phyloP scores from a whole-genome alignment of 2,329 filamentous ascomycete genomes.

The Ustulina deusta region DNA sequence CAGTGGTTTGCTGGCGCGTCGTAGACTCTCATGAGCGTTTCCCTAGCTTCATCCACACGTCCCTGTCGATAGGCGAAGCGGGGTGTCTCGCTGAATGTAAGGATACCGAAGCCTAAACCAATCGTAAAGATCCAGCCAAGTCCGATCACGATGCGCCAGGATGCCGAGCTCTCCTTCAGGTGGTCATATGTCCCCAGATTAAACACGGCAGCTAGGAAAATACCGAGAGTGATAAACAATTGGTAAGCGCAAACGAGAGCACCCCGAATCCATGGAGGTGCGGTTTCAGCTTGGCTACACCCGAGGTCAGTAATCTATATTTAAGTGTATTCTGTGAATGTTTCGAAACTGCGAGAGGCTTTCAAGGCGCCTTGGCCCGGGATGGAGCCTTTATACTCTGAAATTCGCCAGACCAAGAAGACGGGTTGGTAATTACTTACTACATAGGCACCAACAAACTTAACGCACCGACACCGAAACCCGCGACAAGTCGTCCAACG shows the following conservation, averaged over 20 bases:
- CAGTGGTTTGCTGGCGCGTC: conserved; percentile 49
- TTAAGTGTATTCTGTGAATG: not conserved
- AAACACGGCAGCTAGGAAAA: conserved; percentile 69
- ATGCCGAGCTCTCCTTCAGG: conserved; percentile 56
- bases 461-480: conserved; percentile 74
- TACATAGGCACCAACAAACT: conserved; percentile 78
- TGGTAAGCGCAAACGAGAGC: conserved; percentile 75
- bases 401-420: not conserved
- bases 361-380: not conserved
- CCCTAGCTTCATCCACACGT: conserved; percentile 58
- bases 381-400: not conserved
- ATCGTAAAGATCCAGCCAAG: conserved; percentile 65
- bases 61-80: conserved; percentile 64
- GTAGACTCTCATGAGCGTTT: conserved; percentile 63
- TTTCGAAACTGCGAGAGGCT: not conserved
- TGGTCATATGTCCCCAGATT: conserved; percentile 71
- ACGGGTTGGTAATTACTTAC: not conserved
- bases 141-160: conserved; percentile 72
- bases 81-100: conserved; percentile 65
- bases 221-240: conserved; percentile 78
- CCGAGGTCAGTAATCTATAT: not conserved
- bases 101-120: conserved; percentile 61
- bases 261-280: conserved; percentile 74
- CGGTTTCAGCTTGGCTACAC: conserved; percentile 70
- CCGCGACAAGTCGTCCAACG: conserved; percentile 73